Base-by-base conservation (phyloP, 495 filamentous ascomycete genomes). In the Penicillium coprophilum region DNA sequence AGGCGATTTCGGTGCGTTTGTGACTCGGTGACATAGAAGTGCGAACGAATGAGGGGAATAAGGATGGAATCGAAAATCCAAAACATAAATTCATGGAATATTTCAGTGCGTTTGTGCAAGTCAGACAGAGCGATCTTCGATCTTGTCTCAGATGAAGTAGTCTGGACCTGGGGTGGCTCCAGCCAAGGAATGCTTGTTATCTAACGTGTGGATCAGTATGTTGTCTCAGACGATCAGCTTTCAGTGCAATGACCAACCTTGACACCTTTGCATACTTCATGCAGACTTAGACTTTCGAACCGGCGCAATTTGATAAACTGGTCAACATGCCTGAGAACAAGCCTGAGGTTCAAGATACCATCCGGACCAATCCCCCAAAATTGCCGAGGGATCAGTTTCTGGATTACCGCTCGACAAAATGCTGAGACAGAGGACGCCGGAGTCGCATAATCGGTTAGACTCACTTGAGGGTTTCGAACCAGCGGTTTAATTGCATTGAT, bases 11-110 rank as follows among this genome's bases (percentile, higher is more conserved):
- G 80, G 63, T 97, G 86, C 6, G 78, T 74, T 59, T 85, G 90
- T 2, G 91, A 93, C 68, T 98, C 94, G 1, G 94, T 98, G 23
- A 97, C 90, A 61, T 98, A 90, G 60, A 98, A 98, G 63, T 94
- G 89, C 20, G 82, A 81, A 15, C 90, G 85, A 47, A 98, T 81
- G 1, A 97, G 81, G 7, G 94, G 94, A 57, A 97, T 90, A 17
- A 98, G 62, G 27, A 97, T 76, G 0, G 91, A 96, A 62, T 98
- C 93, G 59, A 97, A 92, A 2, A 96, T 57, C 69, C 92, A 98
- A 72, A 96, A 97, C 0, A 97, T 58, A 52, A 97, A 85, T 64
- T 98, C 94, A 46, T 84, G 71, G 30, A 96, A 81, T 6, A 97
- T 76, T 66, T 96, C 88, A 17, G 67, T 78, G 8, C 94, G 86